These are phyloP conservation scores for Ogataea minuta DNA, from an alignment of 805 yeast species.

Conservation along the genomic window DNA sequence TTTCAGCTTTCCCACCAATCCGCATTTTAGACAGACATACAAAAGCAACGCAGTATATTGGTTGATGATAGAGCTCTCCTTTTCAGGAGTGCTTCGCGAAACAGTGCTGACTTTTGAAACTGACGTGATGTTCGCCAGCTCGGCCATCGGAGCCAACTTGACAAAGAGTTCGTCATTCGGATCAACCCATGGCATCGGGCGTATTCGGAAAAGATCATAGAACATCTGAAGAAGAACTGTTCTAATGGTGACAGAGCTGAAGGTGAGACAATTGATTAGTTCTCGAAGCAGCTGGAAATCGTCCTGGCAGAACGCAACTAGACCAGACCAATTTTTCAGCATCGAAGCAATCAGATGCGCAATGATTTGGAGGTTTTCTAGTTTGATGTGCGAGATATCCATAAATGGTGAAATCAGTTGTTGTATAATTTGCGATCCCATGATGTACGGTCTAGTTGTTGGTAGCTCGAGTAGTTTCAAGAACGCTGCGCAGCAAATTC, in stretches of 20 bases:
- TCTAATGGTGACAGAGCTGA: conserved; percentile 54
- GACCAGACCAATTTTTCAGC: conserved; percentile 74
- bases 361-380: conserved; percentile 55
- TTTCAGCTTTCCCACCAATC: conserved; percentile 48
- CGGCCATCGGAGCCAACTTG: conserved; percentile 14
- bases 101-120: conserved; percentile 9
- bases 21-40: conserved; percentile 52
- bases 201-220: conserved; percentile 62
- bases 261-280: conserved; percentile 59
- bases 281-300: conserved; percentile 54
- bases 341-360: conserved; percentile 59
- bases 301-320: conserved; percentile 59
- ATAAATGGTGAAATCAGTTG: conserved; percentile 69
- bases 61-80: conserved; percentile 45
- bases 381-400: conserved; percentile 49
- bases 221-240: conserved; percentile 69
- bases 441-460: conserved; percentile 47
- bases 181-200: conserved; percentile 51
- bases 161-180: conserved; percentile 15
- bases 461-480: conserved; percentile 59
- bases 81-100: conserved; percentile 33
- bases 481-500: conserved; percentile 45
- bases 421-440: conserved; percentile 62
- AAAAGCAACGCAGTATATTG: conserved; percentile 69
- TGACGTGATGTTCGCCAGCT: neutral